Evolutionary conservation across 1,284 basidiomycete species (phyloP).

Genomic region (Tilletia setariae): DNA sequence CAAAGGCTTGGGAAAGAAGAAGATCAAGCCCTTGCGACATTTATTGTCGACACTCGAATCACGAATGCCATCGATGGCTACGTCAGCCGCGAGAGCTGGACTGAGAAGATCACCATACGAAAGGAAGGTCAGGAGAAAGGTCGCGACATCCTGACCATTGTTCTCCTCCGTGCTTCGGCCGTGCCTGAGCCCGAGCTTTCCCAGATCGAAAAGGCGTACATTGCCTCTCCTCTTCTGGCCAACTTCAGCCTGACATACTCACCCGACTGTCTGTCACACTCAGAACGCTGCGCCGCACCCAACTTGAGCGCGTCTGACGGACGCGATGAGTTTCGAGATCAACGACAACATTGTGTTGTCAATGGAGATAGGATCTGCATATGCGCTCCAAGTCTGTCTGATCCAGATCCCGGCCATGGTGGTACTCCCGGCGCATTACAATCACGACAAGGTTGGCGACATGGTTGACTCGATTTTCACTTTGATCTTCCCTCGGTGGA

Average conservation of each 20-base stretch:
- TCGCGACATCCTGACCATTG: conserved; percentile 47
- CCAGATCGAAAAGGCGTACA: conserved; percentile 45
- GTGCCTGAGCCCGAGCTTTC: conserved; percentile 27
- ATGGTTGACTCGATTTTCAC: conserved; percentile 37
- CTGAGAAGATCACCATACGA: conserved; percentile 36
- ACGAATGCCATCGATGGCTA: conserved; percentile 48
- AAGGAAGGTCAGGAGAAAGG: conserved; percentile 31
- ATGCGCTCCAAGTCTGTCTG: conserved; percentile 94
- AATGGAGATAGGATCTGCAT: conserved; percentile 99
- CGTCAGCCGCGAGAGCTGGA: conserved; percentile 39
- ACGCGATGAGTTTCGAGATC: conserved; percentile 97
- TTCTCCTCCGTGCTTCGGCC: conserved; percentile 28
- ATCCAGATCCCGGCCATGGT: conserved; percentile 99
- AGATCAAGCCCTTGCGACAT: conserved; percentile 40
- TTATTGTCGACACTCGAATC: conserved; percentile 42
- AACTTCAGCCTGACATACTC: conserved; percentile 43
- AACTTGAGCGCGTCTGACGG: conserved; percentile 64
- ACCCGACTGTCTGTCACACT: conserved; percentile 28
- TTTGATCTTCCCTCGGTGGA: conserved; percentile 96
- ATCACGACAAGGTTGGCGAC: conserved; percentile 42
- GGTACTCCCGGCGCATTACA: conserved; percentile 91
- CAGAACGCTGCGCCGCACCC: conserved; percentile 26
- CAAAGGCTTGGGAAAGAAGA: conserved; percentile 41
- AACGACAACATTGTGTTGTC: conserved; percentile 90
- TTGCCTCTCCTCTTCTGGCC: conserved; percentile 44